Evolutionary conservation across 176 grass and related monocot species (phyloP), one percentile per base, ranked within the genome.

Genomic region (Oryza longistaminata): DNA sequence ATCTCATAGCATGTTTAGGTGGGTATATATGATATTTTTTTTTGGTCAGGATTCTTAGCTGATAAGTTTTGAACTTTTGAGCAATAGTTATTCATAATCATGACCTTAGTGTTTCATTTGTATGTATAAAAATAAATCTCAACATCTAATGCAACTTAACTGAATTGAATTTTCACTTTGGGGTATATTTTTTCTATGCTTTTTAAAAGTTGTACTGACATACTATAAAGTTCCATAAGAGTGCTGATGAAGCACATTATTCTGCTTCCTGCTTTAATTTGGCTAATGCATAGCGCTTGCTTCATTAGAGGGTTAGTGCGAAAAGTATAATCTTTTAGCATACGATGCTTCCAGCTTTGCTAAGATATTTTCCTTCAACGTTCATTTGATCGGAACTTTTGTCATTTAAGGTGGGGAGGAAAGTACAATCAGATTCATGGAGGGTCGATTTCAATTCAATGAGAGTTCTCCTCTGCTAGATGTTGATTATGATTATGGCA

Each of bases 1-100:
- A 98, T 86, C 85, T 98, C 86, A 98, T 98, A 89, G 96, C 96
- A 48, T 98, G 96, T 69, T 95, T 98, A 87, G 96, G 96, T 98
- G 1, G 52, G 86, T 31, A 89, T 88, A 46, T 61, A 79, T 86
- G 44, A 39, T 65, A 81, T 14, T 90, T 90, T 33, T 70, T 45
- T 26, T 37, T 37, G 35, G 25, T 48, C 87, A 12, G 29, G 21
- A 31, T 60, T 79, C 33, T 75, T 67, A 26, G 68, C 68, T 71
- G 14, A 55, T 55, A 55, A 49, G 5, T 55, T 55, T 55, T 55
- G 17, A 55, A 14, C 16, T 55, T 73, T 74, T 74, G 34, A 84
- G 5, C 44, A 74, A 66, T 26, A 72, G n/a, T 80, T 85, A 65
- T 21, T 52, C 50, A 44, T 69, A 70, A 50, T 73, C 31, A 52